Evolutionary conservation across 768 basidiomycete species (phyloP).

Genomic region (Trametes cubensis): DNA sequence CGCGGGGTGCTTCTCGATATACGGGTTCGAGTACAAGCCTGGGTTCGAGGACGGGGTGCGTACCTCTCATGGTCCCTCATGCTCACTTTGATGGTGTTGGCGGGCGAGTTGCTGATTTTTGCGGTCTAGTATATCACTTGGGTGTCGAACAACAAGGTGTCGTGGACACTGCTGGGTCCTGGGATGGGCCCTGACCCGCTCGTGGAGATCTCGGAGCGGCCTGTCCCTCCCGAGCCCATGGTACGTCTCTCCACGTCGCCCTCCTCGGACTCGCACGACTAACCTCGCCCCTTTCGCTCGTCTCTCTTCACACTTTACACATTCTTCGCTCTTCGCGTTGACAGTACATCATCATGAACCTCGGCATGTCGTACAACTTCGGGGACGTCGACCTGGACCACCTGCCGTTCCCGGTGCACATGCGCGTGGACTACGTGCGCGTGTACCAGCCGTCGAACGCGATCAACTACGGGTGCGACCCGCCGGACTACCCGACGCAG

Average conservation of each 20-base stretch:
- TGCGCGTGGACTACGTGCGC: constrained; percentile 87
- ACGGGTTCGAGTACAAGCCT: constrained; percentile 72
- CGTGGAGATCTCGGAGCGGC: constrained; percentile 64
- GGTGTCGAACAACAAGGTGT: constrained; percentile 65
- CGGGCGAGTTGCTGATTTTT: constrained; percentile 23
- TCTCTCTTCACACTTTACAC: no score
- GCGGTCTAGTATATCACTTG: constrained; percentile 76
- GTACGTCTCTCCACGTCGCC: constrained; percentile 41
- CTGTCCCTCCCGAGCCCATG: constrained; percentile 86
- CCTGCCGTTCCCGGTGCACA: constrained; percentile 68
- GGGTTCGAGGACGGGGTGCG: constrained; percentile 71
- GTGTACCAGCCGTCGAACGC: constrained; percentile 79
- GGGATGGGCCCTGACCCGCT: constrained; percentile 65
- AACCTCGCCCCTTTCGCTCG: background rate
- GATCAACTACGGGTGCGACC: constrained; percentile 86
- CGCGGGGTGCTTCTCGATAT: constrained; percentile 65
- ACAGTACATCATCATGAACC: constrained; percentile 82
- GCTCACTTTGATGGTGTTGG: background rate
- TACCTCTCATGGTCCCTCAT: background rate
- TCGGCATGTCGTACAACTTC: constrained; percentile 86
- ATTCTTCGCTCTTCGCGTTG: no score
- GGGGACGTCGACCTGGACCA: constrained; percentile 70
- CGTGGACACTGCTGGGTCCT: constrained; percentile 76
- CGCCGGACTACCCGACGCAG: constrained; percentile 73
- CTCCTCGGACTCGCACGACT: background rate